Percentiles rank a stretch among this genome's conserved stretches.
phyloP scores from a whole-genome alignment of 2,329 filamentous ascomycete genomes.

The Harringtonia lauricola region DNA sequence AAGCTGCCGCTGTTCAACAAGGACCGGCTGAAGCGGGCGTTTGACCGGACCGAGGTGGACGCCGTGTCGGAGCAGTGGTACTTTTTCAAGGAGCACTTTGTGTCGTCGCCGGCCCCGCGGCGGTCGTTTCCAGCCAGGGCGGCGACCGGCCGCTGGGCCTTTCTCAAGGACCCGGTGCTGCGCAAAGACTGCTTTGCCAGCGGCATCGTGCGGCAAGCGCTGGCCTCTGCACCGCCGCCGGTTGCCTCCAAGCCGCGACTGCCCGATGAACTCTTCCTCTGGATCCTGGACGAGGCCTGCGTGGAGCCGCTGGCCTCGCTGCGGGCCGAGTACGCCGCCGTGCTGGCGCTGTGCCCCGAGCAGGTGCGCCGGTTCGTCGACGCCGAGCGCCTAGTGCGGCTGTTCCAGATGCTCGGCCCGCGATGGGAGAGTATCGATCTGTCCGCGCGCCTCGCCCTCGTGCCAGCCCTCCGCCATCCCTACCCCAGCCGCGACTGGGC shows the following conservation, averaged over 20 bases:
- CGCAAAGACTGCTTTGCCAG: slow-evolving; percentile 50
- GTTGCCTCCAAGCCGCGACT: slow-evolving; percentile 24
- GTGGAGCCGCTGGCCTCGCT: slow-evolving; percentile 37
- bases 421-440: slow-evolving; percentile 28
- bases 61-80: slow-evolving; percentile 29
- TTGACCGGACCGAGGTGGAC: slow-evolving; percentile 35
- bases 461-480: slow-evolving; percentile 12
- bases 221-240: not conserved
- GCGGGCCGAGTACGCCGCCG: slow-evolving; percentile 47
- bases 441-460: slow-evolving; percentile 9
- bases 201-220: slow-evolving; percentile 47
- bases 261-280: slow-evolving; percentile 54
- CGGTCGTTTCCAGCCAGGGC: slow-evolving; percentile 26
- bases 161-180: slow-evolving; percentile 35
- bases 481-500: slow-evolving; percentile 31
- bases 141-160: slow-evolving; percentile 29
- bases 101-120: slow-evolving; percentile 13
- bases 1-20: slow-evolving; percentile 14
- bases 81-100: slow-evolving; percentile 34
- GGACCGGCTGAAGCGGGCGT: slow-evolving; percentile 31
- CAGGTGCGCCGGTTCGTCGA: slow-evolving; percentile 31
- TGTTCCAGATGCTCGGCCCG: slow-evolving; percentile 52
- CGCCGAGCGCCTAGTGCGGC: slow-evolving; percentile 29
- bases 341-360: slow-evolving; percentile 31
- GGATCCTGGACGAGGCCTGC: slow-evolving; percentile 52